Percentiles rank a stretch among this genome's conserved stretches.
Conservation (phyloP, 2,329 filamentous ascomycete genomes). For the Cordyceps cicadae region DNA sequence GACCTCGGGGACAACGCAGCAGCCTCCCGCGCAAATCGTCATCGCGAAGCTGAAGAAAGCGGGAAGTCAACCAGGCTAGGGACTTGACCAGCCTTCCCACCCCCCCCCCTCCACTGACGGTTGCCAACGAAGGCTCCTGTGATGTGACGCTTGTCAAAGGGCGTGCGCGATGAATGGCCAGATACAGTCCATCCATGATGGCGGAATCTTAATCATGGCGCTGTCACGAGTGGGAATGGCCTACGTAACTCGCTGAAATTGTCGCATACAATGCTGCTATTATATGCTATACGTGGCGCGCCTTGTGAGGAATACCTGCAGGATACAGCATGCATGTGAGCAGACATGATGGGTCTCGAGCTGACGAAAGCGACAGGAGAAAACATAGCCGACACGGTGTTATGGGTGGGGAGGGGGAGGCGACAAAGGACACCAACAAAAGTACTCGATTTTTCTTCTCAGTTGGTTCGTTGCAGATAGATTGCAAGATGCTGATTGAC, state of each 20-base stretch:
- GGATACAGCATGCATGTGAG: slow-evolving; percentile 6
- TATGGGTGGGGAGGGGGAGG: too few relatives aligned
- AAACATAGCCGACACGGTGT: too few relatives aligned
- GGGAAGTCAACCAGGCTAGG: neutral
- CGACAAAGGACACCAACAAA: neutral
- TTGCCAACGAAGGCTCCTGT: neutral
- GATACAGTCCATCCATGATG: neutral
- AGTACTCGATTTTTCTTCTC: neutral
- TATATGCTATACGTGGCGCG: neutral
- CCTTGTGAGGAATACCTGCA: neutral
- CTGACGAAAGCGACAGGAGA: too few relatives aligned
- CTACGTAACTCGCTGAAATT: neutral
- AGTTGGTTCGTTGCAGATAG: neutral
- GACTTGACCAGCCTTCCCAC: neutral
- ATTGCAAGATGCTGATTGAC: neutral
- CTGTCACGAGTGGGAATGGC: neutral
- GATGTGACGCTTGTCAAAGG: neutral
- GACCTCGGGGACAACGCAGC: slow-evolving; percentile 7
- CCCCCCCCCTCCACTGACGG: neutral
- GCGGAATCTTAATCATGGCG: neutral
- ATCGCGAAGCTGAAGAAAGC: neutral
- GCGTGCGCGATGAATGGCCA: neutral
- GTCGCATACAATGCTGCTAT: neutral
- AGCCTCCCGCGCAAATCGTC: neutral
- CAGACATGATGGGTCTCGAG: neutral